Evolutionary conservation across 2,329 filamentous ascomycete genomes (phyloP).

Genomic region (Trichoderma sp.): DNA sequence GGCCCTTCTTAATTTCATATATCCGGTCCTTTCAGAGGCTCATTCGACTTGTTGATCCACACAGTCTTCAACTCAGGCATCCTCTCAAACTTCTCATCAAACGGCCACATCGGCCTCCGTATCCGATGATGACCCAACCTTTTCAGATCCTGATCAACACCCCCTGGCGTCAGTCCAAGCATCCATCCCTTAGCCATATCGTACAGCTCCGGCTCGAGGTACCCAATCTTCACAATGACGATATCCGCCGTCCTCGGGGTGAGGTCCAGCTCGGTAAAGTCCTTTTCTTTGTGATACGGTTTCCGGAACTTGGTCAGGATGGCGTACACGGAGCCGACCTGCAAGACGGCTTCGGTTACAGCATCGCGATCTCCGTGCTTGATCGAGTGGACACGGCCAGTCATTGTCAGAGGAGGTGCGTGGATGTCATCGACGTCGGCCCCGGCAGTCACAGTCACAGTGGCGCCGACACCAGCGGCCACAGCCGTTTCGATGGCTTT

Average conservation of each 20-base stretch:
- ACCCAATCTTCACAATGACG: slow-evolving; percentile 59
- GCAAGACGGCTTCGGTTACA: slow-evolving; percentile 51
- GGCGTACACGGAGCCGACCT: slow-evolving; percentile 53
- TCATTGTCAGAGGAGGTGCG: slow-evolving; percentile 53
- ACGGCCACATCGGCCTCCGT: slow-evolving; percentile 49
- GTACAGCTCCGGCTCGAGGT: slow-evolving; percentile 57
- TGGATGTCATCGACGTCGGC: slow-evolving; percentile 53
- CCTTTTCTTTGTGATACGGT: slow-evolving; percentile 56
- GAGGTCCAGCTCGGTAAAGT: slow-evolving; percentile 54
- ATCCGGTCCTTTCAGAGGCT: slow-evolving; percentile 30
- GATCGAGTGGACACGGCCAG: slow-evolving; percentile 53
- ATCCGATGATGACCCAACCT: slow-evolving; percentile 53
- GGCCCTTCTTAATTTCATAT: slow-evolving; percentile 4
- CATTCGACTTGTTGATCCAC: slow-evolving; percentile 33
- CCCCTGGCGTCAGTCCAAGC: slow-evolving; percentile 55
- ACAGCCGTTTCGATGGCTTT: slow-evolving; percentile 47
- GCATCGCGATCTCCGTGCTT: slow-evolving; percentile 54
- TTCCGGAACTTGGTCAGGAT: slow-evolving; percentile 57
- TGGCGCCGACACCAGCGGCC: slow-evolving; percentile 49
- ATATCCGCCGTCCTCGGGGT: slow-evolving; percentile 50
- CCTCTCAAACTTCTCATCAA: slow-evolving; percentile 33
- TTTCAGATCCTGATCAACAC: slow-evolving; percentile 55
- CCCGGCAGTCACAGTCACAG: slow-evolving; percentile 54
- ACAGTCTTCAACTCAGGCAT: slow-evolving; percentile 31
- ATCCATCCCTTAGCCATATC: slow-evolving; percentile 58